These are phyloP conservation scores for Psilocybe cubensis DNA, from an alignment of 768 basidiomycete species.

Conservation along the genomic window DNA sequence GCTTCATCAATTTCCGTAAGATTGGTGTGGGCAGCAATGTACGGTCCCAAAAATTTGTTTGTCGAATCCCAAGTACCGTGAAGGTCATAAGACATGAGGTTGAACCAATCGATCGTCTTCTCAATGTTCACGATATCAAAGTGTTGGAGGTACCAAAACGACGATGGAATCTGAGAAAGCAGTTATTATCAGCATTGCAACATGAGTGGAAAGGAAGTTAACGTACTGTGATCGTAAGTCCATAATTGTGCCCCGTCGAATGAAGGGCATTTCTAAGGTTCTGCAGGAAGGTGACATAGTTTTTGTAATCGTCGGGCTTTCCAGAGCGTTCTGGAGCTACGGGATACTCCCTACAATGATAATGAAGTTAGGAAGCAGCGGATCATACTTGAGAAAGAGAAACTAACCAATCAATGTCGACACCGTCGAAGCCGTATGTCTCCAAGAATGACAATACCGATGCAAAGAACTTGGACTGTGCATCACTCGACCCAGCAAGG, in stretches of 20 bases:
- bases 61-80: constrained; percentile 8
- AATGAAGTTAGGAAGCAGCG: neutral
- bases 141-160: constrained; percentile 11
- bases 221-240: constrained; percentile 1
- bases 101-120: constrained; percentile 1
- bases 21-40: constrained; percentile 1
- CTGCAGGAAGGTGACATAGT: neutral
- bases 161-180: neutral
- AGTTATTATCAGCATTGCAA: neutral
- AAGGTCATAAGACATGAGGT: constrained; percentile 9
- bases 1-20: neutral
- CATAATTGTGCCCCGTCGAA: neutral
- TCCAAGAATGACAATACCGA: neutral
- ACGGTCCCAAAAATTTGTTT: neutral
- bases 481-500: constrained; percentile 22
- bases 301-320: neutral
- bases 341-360: neutral
- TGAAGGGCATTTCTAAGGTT: neutral
- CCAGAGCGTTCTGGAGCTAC: neutral
- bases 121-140: constrained; percentile 1
- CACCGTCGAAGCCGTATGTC: neutral
- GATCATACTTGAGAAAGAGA: neutral
- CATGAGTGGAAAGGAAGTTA: neutral
- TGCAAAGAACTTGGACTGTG: constrained; percentile 15
- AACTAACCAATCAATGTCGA: neutral